These are phyloP conservation scores for Naganishia sp. DNA, from an alignment of 1,284 basidiomycete genomes.

Conservation along the genomic window DNA sequence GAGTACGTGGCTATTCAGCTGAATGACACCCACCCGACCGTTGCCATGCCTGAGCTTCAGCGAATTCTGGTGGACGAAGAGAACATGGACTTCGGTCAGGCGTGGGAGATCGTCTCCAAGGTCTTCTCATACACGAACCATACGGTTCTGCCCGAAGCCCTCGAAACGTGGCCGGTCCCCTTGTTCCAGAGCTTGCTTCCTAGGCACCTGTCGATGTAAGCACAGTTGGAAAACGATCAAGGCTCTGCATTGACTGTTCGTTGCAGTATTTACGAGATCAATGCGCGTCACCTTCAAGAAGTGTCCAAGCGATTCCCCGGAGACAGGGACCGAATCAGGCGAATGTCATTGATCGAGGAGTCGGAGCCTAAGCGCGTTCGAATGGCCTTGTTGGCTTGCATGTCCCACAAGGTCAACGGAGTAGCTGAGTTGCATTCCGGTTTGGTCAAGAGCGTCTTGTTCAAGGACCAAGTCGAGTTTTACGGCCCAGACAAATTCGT, in stretches of 20 bases:
- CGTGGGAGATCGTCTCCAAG: constrained; percentile 82
- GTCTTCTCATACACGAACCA: constrained; percentile 95
- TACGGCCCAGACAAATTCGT: constrained; percentile 66
- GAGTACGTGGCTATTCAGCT: constrained; percentile 86
- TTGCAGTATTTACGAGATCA: constrained; percentile 81
- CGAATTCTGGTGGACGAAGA: constrained; percentile 79
- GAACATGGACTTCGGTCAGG: constrained; percentile 74
- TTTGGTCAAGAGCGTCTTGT: constrained; percentile 65
- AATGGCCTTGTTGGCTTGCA: constrained; percentile 70
- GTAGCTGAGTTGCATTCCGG: constrained; percentile 77
- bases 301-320: constrained; percentile 87
- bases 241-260: constrained; percentile 45
- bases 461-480: constrained; percentile 88
- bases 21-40: constrained; percentile 88
- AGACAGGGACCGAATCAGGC: constrained; percentile 71
- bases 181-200: constrained; percentile 79
- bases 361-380: constrained; percentile 78
- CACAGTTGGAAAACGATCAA: background rate
- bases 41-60: constrained; percentile 92
- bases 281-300: constrained; percentile 61
- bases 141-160: constrained; percentile 52
- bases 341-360: constrained; percentile 93
- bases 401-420: constrained; percentile 70
- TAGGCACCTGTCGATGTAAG: constrained; percentile 56
- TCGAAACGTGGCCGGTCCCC: constrained; percentile 81